Conservation (phyloP, 2,329 filamentous ascomycete genomes). For the Arthrobotrys megalospora region DNA sequence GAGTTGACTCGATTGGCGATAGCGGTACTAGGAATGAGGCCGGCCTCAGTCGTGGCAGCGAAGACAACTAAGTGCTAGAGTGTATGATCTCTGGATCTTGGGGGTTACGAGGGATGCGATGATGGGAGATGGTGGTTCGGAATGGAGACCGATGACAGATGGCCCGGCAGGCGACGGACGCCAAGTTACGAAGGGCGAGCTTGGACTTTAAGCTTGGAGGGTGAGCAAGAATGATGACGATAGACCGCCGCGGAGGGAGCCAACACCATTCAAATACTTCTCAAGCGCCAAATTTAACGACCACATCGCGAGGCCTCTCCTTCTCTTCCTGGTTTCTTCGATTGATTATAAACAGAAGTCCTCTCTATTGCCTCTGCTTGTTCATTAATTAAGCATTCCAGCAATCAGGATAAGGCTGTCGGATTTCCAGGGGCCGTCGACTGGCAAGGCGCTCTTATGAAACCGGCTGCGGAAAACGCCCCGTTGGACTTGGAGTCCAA, state of each 20-base stretch:
- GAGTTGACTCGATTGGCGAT: not conserved
- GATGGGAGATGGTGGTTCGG: not conserved
- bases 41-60: constrained; percentile 1
- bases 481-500: constrained; percentile 1
- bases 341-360: constrained; percentile 1
- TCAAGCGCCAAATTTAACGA: not conserved
- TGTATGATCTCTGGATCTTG: not conserved
- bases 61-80: no score
- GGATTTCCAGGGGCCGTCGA: constrained; percentile 27
- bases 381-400: not conserved
- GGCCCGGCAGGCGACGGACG: constrained; percentile 47
- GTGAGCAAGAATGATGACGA: constrained; percentile 29
- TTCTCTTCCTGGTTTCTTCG: not conserved
- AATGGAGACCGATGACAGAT: constrained; percentile 1
- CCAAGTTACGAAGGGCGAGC: constrained; percentile 18
- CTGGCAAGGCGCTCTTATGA: constrained; percentile 40
- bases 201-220: constrained; percentile 7
- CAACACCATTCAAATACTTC: constrained; percentile 37
- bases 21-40: not conserved
- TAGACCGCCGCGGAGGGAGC: not conserved
- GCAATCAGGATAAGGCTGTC: constrained; percentile 16
- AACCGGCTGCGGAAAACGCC: constrained; percentile 45
- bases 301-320: constrained; percentile 25
- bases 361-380: not conserved
- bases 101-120: not conserved